Conservation (phyloP, 257 asterid species). For the Solanum commersonii region DNA sequence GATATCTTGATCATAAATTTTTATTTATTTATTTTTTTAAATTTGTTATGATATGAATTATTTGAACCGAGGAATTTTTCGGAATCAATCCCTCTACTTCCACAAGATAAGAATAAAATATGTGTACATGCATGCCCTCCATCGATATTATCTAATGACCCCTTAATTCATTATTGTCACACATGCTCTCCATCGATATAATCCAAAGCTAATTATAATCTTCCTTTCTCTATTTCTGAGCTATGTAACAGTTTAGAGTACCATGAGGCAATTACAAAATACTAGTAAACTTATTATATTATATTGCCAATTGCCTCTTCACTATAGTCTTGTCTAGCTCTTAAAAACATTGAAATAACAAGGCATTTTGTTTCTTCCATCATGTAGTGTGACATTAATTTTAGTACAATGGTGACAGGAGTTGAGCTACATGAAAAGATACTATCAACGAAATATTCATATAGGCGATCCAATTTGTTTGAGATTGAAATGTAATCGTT, state of each 20-base stretch:
- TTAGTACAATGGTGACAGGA: background rate
- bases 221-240: background rate
- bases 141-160: background rate
- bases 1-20: background rate
- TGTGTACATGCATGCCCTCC: background rate
- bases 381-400: background rate
- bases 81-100: background rate
- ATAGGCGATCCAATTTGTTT: background rate
- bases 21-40: background rate
- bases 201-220: background rate
- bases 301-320: background rate
- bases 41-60: background rate
- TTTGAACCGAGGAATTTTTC: accelerated
- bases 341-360: background rate
- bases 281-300: background rate
- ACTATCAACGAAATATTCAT: background rate
- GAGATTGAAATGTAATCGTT: background rate
- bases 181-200: background rate
- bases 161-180: background rate
- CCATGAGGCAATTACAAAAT: background rate
- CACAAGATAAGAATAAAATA: accelerated
- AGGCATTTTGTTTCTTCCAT: background rate
- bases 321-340: background rate
- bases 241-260: background rate
- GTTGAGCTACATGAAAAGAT: background rate